Percentiles rank a stretch among this genome's conserved stretches.
Conservation (phyloP, 768 basidiomycete species). For the Leccinum pellstonianum region DNA sequence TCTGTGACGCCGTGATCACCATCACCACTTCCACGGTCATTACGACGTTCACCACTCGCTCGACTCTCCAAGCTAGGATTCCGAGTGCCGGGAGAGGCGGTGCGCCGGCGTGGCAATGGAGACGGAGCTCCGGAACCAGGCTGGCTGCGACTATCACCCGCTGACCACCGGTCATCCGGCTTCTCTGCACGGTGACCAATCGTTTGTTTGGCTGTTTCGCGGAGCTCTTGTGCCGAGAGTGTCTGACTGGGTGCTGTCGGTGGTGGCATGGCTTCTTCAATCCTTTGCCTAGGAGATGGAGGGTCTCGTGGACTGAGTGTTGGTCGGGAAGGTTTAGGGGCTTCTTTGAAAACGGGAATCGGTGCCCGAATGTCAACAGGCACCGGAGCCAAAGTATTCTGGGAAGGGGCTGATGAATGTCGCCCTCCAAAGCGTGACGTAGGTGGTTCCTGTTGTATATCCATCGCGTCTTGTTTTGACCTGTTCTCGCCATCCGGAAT, state of each 20-base stretch:
- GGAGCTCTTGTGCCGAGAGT: constrained; percentile 70
- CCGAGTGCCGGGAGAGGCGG: constrained; percentile 65
- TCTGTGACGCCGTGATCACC: constrained; percentile 47
- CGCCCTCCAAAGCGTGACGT: constrained; percentile 25
- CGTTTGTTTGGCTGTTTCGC: constrained; percentile 75
- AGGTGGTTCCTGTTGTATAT: constrained; percentile 27
- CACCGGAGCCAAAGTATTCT: constrained; percentile 14
- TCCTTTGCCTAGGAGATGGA: constrained; percentile 40
- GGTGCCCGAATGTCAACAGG: constrained; percentile 19
- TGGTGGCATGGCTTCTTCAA: constrained; percentile 67
- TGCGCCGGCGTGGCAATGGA: constrained; percentile 54
- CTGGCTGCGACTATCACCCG: constrained; percentile 36
- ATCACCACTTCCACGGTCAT: constrained; percentile 49
- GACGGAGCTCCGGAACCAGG: constrained; percentile 55
- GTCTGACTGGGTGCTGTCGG: constrained; percentile 79
- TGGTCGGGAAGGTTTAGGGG: constrained; percentile 20
- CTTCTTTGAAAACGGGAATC: constrained; percentile 17
- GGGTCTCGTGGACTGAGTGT: constrained; percentile 33
- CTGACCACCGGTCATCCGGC: constrained; percentile 39
- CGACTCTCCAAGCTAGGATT: constrained; percentile 73
- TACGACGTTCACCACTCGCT: constrained; percentile 63
- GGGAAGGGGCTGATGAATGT: constrained; percentile 14
- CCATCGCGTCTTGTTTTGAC: constrained; percentile 35
- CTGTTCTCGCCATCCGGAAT: constrained; percentile 32
- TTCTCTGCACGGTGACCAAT: constrained; percentile 42